Conservation (phyloP, 805 yeast species). For the Priceomyces carsonii region DNA sequence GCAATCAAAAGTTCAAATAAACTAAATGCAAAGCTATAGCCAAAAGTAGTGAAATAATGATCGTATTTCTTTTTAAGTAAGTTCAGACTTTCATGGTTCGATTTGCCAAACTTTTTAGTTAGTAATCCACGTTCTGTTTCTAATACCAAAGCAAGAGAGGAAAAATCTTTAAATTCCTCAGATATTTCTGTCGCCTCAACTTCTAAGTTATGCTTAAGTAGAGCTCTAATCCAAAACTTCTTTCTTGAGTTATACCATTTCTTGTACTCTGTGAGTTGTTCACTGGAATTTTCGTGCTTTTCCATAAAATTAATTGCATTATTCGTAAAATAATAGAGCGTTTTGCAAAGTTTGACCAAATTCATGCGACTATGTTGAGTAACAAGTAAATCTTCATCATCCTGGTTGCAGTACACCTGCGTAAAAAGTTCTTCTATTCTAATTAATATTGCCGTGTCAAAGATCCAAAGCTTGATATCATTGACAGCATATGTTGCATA, state of each 20-base stretch:
- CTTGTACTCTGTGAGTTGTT: constrained; percentile 27
- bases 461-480: constrained; percentile 48
- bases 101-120: constrained; percentile 17
- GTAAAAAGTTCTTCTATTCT: constrained; percentile 43
- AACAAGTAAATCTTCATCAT: constrained; percentile 11
- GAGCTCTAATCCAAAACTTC: constrained; percentile 57
- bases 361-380: constrained; percentile 17
- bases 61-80: constrained; percentile 32
- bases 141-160: constrained; percentile 56
- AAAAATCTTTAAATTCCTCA: constrained; percentile 65
- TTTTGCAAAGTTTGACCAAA: constrained; percentile 26
- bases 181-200: constrained; percentile 61
- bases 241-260: constrained; percentile 35
- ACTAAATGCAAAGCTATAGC: constrained; percentile 65
- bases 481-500: constrained; percentile 23
- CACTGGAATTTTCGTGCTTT: constrained; percentile 17
- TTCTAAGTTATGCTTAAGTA: constrained; percentile 51
- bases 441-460: constrained; percentile 39
- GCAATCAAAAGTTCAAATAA: constrained; percentile 61
- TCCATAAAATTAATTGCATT: constrained; percentile 38
- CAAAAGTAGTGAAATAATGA: constrained; percentile 59
- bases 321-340: constrained; percentile 35
- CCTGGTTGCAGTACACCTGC: constrained; percentile 16
- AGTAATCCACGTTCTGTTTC: constrained; percentile 31
- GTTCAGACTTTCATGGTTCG: constrained; percentile 14